These are phyloP conservation scores for Pythium sukuiense DNA, from an alignment of 352 stramenopile genomes.

Conservation along the genomic window DNA sequence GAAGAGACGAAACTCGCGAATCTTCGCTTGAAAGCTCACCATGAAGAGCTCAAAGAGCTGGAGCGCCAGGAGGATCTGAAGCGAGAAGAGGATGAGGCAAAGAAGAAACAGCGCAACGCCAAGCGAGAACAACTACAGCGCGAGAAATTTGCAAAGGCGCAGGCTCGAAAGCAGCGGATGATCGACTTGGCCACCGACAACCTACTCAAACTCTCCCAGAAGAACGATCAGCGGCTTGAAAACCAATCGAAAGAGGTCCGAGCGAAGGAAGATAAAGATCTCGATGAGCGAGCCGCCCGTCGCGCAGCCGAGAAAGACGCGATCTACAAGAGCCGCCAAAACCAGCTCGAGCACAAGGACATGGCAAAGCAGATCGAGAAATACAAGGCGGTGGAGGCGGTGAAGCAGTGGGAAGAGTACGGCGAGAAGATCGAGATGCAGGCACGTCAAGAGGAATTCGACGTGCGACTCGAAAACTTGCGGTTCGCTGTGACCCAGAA, in stretches of 20 bases:
- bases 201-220: constrained; percentile 63
- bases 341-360: constrained; percentile 62
- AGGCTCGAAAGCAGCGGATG: constrained; percentile 79
- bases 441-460: constrained; percentile 59
- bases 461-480: constrained; percentile 56
- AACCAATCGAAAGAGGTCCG: constrained; percentile 74
- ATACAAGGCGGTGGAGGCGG: constrained; percentile 44
- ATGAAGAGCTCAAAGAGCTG: constrained; percentile 52
- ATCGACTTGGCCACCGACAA: constrained; percentile 80
- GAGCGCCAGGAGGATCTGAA: constrained; percentile 67
- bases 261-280: constrained; percentile 64
- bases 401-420: constrained; percentile 70
- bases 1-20: constrained; percentile 74
- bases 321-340: constrained; percentile 54
- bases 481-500: constrained; percentile 69
- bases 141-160: constrained; percentile 55
- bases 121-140: constrained; percentile 63
- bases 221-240: constrained; percentile 58
- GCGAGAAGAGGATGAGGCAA: constrained; percentile 66
- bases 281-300: constrained; percentile 55
- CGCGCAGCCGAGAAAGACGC: constrained; percentile 64
- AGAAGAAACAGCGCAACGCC: constrained; percentile 63
- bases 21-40: constrained; percentile 57
- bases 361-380: constrained; percentile 35
- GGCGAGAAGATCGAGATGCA: constrained; percentile 60